Evolutionary conservation across 225 moss, liverwort and hornwort genomes (phyloP).

Genomic region (Marchantia paleacea): DNA sequence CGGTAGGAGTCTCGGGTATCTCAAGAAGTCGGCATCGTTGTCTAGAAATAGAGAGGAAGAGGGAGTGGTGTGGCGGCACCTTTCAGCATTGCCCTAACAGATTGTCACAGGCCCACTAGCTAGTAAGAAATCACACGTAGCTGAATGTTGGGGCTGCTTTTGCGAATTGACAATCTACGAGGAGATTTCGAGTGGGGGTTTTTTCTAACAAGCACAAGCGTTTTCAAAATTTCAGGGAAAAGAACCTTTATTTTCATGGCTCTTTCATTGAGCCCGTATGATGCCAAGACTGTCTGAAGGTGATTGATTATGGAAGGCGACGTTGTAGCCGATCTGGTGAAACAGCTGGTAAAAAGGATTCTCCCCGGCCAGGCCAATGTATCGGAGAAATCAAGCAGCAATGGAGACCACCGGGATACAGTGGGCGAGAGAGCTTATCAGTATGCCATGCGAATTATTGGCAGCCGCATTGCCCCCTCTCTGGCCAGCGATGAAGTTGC

Average conservation of each 20-base stretch:
- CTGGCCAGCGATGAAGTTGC: slow-evolving; percentile 86
- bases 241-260: neutral
- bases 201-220: neutral
- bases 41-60: neutral
- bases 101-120: neutral
- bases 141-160: neutral
- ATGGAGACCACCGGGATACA: slow-evolving; percentile 29
- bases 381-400: slow-evolving; percentile 5
- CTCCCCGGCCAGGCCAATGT: slow-evolving; percentile 46
- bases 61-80: neutral
- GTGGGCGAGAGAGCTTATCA: slow-evolving; percentile 68
- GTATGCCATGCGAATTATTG: slow-evolving; percentile 98
- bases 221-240: neutral
- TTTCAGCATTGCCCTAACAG: neutral
- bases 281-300: slow-evolving; percentile 1
- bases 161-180: neutral
- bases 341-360: slow-evolving; percentile 82
- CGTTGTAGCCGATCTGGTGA: slow-evolving; percentile 85
- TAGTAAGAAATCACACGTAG: neutral
- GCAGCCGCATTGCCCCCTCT: slow-evolving; percentile 93
- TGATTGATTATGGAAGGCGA: slow-evolving; percentile 70
- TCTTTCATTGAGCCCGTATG: neutral
- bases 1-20: neutral
- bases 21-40: neutral
- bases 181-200: neutral